Base-by-base conservation (phyloP, 192 early-diverging fungal species). In the Rhizophagus clarus region DNA sequence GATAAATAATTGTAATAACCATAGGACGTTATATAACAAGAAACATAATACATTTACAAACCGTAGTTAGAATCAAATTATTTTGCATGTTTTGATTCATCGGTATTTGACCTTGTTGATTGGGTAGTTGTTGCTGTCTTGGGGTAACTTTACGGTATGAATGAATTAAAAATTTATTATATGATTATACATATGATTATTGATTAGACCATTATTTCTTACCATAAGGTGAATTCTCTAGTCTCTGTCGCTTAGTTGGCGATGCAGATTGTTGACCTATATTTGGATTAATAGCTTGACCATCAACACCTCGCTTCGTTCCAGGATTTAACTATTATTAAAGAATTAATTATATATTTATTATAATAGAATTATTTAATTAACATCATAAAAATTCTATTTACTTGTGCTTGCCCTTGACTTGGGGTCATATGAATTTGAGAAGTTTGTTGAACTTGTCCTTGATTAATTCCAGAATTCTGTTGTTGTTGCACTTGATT, bases 191-290 rank as follows among this genome's bases (percentile, higher is more conserved):
- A 4, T 42, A 37, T 22, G n/a, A 24, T 45, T 45, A 45, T 72
- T 22, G 31, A 47, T 31, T 34, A 70, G 3, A 14, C 1, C n/a
- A 22, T 14, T 42, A 24, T 4, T 26, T 26, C 32, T 72, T 45
- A 72, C 32, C 34, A 22, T 72, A 37, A 45, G 34, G 22, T 4
- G 28, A 71, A 45, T 24, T 6, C 6, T 60, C 26, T 29, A 14
- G 29, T 74, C 72, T 74, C 14, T 10, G 24, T 31, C 72, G 42
- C 26, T 74, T 74, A 29, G 2, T 20, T 26, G 72, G 72, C 28
- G 72, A 74, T 29, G 49, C 4, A 1, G 10, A 4, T 5, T 42
- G 28, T 15, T 74, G 72, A 31, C 12, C 17, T 4, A 47, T 31
- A 17, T n/a, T 71, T n/a, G 22, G 31, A 40, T 45, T 45, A 14